Base-by-base conservation (phyloP, 1,284 basidiomycete genomes). In the Apiotrichum akiyoshidainum region DNA sequence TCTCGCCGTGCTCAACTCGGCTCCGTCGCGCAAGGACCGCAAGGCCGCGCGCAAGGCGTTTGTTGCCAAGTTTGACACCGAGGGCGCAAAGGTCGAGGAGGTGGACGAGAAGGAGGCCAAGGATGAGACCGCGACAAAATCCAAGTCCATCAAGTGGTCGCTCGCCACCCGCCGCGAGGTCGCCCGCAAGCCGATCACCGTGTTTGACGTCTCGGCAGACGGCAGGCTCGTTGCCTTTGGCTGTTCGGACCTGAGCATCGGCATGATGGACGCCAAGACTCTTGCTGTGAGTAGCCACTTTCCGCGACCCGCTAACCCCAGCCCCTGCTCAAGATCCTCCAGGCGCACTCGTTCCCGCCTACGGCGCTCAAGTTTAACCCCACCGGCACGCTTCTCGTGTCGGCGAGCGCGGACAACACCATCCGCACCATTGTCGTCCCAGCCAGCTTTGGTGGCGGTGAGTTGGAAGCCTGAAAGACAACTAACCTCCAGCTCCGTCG, bases 311-410 rank as follows among this genome's bases (percentile, higher is more conserved):
- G 19, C 59, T 53, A 11, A 56, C 48, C 12, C 9, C 65, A 96
- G 92, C 92, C 93, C 0, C 77, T 94, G 11, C 79, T 92, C 37
- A 87, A 87, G 37, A 94, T 99, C 60, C 81, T 97, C 50, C 90
- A 92, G 74, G 90, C 94, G 0, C 96, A 99, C 76, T 91, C 93
- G 64, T 95, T 99, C 75, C 92, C 96, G 3, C 86, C 92, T 1
- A 99, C 95, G 0, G 87, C 88, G 1, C 78, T 99, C 57, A 84
- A 84, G 58, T 98, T 99, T 81, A 94, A 89, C 72, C 88, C 92
- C 0, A 81, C 85, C 6, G 87, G 87, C 16, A 85, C 82, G 19
- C 67, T 94, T n/a, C 83, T 99, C n/a, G 83, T 93, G 22, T 92
- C 91, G 7, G 93, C 89, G 5, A 92, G 92, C 68, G 90, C 91